Percentiles rank a stretch among this genome's conserved stretches.
These are phyloP conservation scores for Nyctanthes arbortristis DNA, from an alignment of 257 asterid species.

Conservation along the genomic window DNA sequence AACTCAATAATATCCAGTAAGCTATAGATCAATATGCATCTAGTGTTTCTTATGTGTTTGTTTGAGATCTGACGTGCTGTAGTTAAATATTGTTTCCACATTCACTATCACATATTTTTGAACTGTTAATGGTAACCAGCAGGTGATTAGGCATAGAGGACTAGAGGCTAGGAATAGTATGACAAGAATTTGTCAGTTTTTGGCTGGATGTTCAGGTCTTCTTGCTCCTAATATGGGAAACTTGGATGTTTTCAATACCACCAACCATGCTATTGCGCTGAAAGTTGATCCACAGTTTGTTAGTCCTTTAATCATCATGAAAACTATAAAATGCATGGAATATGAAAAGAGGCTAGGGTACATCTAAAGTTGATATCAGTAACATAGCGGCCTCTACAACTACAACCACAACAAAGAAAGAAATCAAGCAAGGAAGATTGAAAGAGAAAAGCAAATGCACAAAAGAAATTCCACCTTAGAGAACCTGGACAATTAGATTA, in stretches of 20 bases:
- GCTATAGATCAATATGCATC: too few species aligned
- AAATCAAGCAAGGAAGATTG: not conserved
- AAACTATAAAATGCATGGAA: not conserved
- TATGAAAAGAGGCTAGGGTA: not conserved
- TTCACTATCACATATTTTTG: not conserved
- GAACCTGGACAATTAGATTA: slow-evolving; percentile 8
- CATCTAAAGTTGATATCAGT: not conserved
- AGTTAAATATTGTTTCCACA: not conserved
- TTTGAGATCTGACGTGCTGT: not conserved
- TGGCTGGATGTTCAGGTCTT: not conserved
- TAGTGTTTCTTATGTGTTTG: not conserved
- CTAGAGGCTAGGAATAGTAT: not conserved
- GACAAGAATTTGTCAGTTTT: not conserved
- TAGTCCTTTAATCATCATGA: not conserved
- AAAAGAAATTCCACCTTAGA: not conserved
- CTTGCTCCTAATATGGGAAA: not conserved
- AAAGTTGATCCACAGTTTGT: not conserved
- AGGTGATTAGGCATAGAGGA: not conserved
- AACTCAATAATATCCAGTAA: too few species aligned
- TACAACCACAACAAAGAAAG: too few species aligned
- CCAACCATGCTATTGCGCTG: not conserved
- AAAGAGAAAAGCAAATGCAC: not conserved
- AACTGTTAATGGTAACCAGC: not conserved
- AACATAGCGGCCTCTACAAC: not conserved
- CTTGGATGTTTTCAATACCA: not conserved